Evolutionary conservation across 2,329 filamentous ascomycete species (phyloP), one percentile per base, ranked within the genome.

Genomic region (Talaromyces sp.): DNA sequence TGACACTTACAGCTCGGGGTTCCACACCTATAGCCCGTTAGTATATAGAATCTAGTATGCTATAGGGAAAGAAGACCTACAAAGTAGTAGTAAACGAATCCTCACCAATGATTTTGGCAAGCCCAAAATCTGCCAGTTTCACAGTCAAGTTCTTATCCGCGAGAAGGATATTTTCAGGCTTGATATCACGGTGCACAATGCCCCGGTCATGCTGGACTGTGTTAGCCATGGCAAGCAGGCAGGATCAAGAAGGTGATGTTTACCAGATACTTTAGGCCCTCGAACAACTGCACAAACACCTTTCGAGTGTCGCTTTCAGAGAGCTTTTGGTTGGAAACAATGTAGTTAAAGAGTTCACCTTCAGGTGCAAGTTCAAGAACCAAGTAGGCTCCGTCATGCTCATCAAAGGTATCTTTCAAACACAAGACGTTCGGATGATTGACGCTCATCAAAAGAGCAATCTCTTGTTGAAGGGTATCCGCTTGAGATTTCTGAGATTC

Each of bases 101-200:
- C 73, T 99, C 95, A 64, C 96, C 96, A 66, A 99, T 96, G 66
- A 99, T 98, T 78, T 99, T 99, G 49, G 95, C 93, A 41, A 99
- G 83, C 52, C 95, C 95, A 75, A 99, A 99, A 75, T 99, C 95
- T 21, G 93, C 95, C 63, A 99, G 79, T 77, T 99, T 99, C 64
- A 96, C 88, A 62, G 88, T 87, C 29, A 97, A 78, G 35, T 95
- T 83, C 69, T 91, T 91, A 75, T 97, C 91, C 5, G 89, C 86
- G 38, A 99, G 80, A 9, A 99, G 79, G 35, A 99, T 98, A 69
- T 98, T 98, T 72, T 98, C 93, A 0, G 93, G 93, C 75, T 97
- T 98, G 77, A 99, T 97, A 69, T 99, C 95, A 61, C 95, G 89
- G 74, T 99, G 95, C 5, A 98, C 93, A 73, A 99, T 96, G 69